Evolutionary conservation across 1,284 basidiomycete genomes (phyloP).

Genomic region (Phylloboletellus chloephorus): DNA sequence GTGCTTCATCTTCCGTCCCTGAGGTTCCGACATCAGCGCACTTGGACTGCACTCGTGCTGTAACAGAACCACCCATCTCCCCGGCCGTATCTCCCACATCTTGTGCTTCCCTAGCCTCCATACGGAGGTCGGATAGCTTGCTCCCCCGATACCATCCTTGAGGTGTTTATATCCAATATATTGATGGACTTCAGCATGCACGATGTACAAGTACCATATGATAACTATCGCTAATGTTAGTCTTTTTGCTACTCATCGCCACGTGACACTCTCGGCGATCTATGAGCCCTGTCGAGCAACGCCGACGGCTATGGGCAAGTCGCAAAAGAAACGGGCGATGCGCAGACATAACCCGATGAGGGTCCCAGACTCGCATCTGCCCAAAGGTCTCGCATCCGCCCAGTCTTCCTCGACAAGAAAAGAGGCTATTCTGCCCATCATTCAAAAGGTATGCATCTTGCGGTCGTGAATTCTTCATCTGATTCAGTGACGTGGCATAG

Average conservation of each 20-base stretch:
- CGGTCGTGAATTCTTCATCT: slow-evolving; percentile 3
- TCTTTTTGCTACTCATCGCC: slow-evolving; percentile 1
- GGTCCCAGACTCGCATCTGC: slow-evolving; percentile 85
- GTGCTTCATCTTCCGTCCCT: slow-evolving; percentile 3
- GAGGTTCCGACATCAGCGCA: slow-evolving; percentile 2
- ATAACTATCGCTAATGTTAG: slow-evolving; percentile 25
- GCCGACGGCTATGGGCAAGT: slow-evolving; percentile 68
- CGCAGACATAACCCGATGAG: slow-evolving; percentile 87
- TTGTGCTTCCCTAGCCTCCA: slow-evolving; percentile 2
- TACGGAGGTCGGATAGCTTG: slow-evolving; percentile 12
- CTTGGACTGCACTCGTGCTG: background rate
- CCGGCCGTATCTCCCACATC: slow-evolving; percentile 1
- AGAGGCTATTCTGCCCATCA: slow-evolving; percentile 76
- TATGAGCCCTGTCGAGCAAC: no score
- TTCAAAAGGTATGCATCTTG: slow-evolving; percentile 64
- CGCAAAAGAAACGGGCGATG: slow-evolving; percentile 76
- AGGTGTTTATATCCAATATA: slow-evolving; percentile 9
- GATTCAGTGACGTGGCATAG: slow-evolving; percentile 34
- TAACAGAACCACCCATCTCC: slow-evolving; percentile 1
- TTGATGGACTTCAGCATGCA: slow-evolving; percentile 9
- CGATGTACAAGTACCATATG: slow-evolving; percentile 26
- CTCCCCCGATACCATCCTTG: slow-evolving; percentile 30
- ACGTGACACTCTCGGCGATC: slow-evolving; percentile 9
- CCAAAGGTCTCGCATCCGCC: slow-evolving; percentile 68
- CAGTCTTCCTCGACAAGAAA: slow-evolving; percentile 68